Base-by-base conservation (phyloP, 768 basidiomycete species). In the Lactarius quietus region DNA sequence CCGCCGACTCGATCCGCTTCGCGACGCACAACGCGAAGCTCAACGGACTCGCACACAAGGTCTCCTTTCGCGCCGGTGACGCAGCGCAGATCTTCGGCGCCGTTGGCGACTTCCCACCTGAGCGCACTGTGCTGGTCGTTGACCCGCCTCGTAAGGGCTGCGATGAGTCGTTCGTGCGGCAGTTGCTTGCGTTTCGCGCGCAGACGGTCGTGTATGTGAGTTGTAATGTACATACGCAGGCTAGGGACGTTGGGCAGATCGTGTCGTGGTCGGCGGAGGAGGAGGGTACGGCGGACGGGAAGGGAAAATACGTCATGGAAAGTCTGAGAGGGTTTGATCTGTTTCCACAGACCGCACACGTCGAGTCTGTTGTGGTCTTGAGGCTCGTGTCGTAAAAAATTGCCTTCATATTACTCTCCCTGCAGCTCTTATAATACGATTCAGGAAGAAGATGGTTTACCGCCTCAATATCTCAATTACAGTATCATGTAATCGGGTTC, bases 61-160 rank as follows among this genome's bases (percentile, higher is more conserved):
- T 88, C 71, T 73, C 75, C 8, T 96, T 96, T 78, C 80, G 83
- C 52, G 81, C 86, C 1, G 96, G 95, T 6, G 91, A 95, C 71
- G 94, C 95, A 2, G 85, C 89, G 59, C 83, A 90, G 72, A 95
- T 98, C 68, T 98, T 98, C 72, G 76, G 78, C 1, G 79, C 79
- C 14, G 89, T 92, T 2, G 69, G 73, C 3, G 77, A 82, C 48
- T 95, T 93, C 73, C 92, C 91, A 0, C 77, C 85, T 0, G 78
- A 77, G 3, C 75, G 78, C 63, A 92, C 92, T 9, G 91, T 83
- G 6, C 80, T 94, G 55, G 76, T 95, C 51, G 86, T 93, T 73
- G 91, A 99, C 74, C 97, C 97, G 1, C 97, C 96, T 7, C 81
- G 96, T 68, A 98, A 98, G 75, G 97, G 97, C 26, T 96, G 92